Percentiles rank a stretch among this genome's conserved stretches.
Conservation (phyloP, 495 filamentous ascomycete species). For the Jackrogersella minutella region DNA sequence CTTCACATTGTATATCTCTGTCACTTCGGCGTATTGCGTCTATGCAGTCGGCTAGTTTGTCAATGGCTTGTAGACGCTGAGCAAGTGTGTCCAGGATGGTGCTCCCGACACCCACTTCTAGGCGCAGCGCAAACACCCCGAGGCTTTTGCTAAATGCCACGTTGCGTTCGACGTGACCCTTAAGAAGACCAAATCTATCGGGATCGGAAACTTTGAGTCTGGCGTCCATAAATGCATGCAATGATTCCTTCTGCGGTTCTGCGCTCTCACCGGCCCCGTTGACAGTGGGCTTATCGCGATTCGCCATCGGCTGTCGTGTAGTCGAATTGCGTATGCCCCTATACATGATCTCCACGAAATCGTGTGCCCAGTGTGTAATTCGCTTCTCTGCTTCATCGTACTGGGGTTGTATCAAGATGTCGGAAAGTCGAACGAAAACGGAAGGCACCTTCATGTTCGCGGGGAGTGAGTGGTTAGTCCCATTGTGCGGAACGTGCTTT, state of each 20-base stretch:
- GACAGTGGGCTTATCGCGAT: slow-evolving; percentile 5
- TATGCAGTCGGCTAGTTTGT: slow-evolving; percentile 70
- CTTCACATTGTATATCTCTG: slow-evolving; percentile 59
- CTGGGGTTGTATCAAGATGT: slow-evolving; percentile 47
- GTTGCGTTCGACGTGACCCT: slow-evolving; percentile 62
- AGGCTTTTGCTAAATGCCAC: slow-evolving; percentile 63
- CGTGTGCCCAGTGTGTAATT: slow-evolving; percentile 57
- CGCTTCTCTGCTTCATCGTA: slow-evolving; percentile 23
- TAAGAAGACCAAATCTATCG: slow-evolving; percentile 56
- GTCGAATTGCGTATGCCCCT: slow-evolving; percentile 50
- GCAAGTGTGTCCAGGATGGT: slow-evolving; percentile 61
- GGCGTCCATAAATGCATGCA: slow-evolving; percentile 50
- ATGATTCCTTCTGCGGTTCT: slow-evolving; percentile 39
- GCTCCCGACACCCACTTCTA: slow-evolving; percentile 65
- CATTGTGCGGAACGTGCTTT: slow-evolving; percentile 37
- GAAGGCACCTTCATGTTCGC: slow-evolving; percentile 52
- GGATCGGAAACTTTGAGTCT: slow-evolving; percentile 47
- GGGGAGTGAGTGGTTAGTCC: slow-evolving; percentile 39
- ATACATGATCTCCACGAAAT: slow-evolving; percentile 62
- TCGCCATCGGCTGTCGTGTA: slow-evolving; percentile 14
- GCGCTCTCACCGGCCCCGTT: slow-evolving; percentile 30
- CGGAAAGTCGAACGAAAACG: slow-evolving; percentile 54
- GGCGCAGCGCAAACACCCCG: slow-evolving; percentile 66
- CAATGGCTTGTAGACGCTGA: slow-evolving; percentile 65
- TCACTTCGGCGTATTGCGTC: slow-evolving; percentile 63